phyloP scores from a whole-genome alignment of 176 grass and related monocot genomes.

The Hordeum marinum region DNA sequence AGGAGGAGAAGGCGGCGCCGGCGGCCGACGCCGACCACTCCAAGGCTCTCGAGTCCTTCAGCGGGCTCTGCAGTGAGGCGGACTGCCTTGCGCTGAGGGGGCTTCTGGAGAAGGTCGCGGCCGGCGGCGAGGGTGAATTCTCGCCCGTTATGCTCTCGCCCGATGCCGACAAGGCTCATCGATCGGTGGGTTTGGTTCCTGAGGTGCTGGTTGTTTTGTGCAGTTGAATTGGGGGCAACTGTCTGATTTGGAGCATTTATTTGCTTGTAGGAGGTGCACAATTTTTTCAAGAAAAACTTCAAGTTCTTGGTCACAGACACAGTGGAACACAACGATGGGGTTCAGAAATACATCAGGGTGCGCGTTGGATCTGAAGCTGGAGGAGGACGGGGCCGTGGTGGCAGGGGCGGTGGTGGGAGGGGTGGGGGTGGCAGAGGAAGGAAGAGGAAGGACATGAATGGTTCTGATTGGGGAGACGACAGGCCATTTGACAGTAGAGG shows the following conservation, averaged over 20 bases:
- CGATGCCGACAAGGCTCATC: constrained; percentile 71
- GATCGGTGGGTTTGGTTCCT: constrained; percentile 55
- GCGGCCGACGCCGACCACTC: constrained; percentile 60
- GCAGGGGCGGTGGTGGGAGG: constrained; percentile 33
- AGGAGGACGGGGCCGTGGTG: constrained; percentile 32
- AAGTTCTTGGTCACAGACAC: constrained; percentile 90
- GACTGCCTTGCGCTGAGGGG: constrained; percentile 46
- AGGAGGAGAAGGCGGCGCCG: constrained; percentile 48
- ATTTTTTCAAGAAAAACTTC: constrained; percentile 84
- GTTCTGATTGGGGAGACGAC: constrained; percentile 49
- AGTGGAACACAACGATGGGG: constrained; percentile 65
- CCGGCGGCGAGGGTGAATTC: constrained; percentile 26
- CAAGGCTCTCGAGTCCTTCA: constrained; percentile 44
- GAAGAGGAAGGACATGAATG: constrained; percentile 59
- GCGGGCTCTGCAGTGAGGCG: constrained; percentile 49
- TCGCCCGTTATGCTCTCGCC: constrained; percentile 61
- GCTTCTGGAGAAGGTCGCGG: constrained; percentile 52
- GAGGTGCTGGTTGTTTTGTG: neutral
- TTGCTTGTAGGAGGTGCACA: constrained; percentile 67
- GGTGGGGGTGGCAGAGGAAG: constrained; percentile 47
- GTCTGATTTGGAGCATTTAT: constrained; percentile 1
- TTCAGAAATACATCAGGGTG: constrained; percentile 67
- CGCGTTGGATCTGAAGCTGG: constrained; percentile 44
- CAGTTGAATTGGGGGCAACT: neutral
- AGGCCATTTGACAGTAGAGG: constrained; percentile 85